phyloP scores from a whole-genome alignment of 495 filamentous ascomycete species.

The Chaetomidium leptoderma region DNA sequence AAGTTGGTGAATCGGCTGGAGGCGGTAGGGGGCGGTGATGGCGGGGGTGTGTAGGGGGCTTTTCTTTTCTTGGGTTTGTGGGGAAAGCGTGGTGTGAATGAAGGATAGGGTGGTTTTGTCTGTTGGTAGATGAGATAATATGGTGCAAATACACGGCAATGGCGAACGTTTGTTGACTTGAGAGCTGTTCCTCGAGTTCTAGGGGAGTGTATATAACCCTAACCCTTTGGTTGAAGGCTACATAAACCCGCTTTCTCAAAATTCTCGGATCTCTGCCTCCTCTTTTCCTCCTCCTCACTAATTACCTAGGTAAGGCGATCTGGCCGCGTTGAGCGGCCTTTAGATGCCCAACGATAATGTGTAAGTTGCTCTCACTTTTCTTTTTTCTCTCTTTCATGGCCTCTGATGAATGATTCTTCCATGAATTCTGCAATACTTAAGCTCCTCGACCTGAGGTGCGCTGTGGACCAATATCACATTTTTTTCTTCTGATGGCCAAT shows the following conservation, averaged over 20 bases:
- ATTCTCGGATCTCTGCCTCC: not conserved
- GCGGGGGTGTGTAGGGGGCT: conserved; percentile 23
- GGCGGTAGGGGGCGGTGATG: conserved; percentile 33
- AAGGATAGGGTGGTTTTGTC: not conserved
- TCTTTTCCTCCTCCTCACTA: not conserved
- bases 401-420: conserved; percentile 45
- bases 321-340: not conserved
- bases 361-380: conserved; percentile 5
- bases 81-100: not conserved
- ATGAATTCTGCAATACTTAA: conserved; percentile 59
- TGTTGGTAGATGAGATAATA: not conserved
- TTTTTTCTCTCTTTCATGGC: not conserved
- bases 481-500: conserved; percentile 21
- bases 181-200: not conserved
- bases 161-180: not conserved
- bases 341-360: not conserved
- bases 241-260: too few species aligned
- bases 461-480: conserved; percentile 36
- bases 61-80: not conserved
- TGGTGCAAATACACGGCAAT: not conserved
- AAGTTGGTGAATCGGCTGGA: conserved; percentile 71
- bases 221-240: not conserved
- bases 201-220: not conserved
- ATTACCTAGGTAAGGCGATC: not conserved
- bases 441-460: conserved; percentile 21